Evolutionary conservation across 768 basidiomycete genomes (phyloP).

Genomic region (Suillus fuscotomentosus): DNA sequence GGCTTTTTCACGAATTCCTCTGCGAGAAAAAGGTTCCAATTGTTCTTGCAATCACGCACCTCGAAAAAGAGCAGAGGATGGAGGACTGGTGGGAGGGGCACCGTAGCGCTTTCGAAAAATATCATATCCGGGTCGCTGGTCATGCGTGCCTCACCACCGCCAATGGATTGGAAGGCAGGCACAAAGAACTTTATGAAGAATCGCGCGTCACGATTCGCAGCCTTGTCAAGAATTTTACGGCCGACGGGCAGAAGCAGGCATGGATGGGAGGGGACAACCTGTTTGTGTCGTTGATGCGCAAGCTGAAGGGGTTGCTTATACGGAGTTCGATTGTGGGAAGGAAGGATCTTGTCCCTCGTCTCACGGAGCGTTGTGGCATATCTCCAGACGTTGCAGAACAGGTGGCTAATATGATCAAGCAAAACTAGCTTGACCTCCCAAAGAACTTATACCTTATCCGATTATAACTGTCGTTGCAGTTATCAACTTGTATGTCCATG

Average conservation of each 20-base stretch:
- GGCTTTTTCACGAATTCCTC: not conserved
- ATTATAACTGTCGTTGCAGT: too few relatives aligned
- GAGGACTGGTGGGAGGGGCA: not conserved
- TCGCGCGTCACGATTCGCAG: not conserved
- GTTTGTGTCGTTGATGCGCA: not conserved
- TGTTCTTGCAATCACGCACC: not conserved
- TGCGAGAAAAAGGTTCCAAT: too few relatives aligned
- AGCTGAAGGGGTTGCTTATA: too few relatives aligned
- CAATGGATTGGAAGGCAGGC: not conserved
- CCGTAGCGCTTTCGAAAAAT: not conserved
- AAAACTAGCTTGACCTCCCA: too few relatives aligned
- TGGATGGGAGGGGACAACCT: not conserved
- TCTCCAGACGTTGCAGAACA: too few relatives aligned
- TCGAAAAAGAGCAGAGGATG: not conserved
- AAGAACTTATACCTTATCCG: too few relatives aligned
- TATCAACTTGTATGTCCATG: too few relatives aligned
- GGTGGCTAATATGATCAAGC: too few relatives aligned
- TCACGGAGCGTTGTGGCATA: too few relatives aligned
- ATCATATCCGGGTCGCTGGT: not conserved
- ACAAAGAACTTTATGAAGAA: not conserved
- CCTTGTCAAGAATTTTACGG: not conserved
- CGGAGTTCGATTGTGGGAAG: too few relatives aligned
- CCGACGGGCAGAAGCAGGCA: not conserved
- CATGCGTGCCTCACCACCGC: not conserved
- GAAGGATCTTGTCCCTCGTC: too few relatives aligned